Conservation (phyloP, 2,329 filamentous ascomycete genomes). For the Ophiosphaerella korrae region DNA sequence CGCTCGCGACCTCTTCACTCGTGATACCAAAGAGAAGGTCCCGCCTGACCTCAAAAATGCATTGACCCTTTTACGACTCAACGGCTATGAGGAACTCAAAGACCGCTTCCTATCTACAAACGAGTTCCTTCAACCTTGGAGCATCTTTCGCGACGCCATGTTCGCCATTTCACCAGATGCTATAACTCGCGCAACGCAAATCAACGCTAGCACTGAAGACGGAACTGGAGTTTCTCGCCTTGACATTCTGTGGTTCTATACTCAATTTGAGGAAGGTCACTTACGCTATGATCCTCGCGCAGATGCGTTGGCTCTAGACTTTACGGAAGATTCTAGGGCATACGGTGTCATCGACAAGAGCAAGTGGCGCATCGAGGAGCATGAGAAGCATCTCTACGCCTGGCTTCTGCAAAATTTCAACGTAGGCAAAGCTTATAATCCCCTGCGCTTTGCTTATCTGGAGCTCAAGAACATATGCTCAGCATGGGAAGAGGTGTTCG, state of each 20-base stretch:
- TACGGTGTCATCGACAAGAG: constrained; percentile 33
- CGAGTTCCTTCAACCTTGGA: constrained; percentile 41
- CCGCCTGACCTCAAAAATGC: constrained; percentile 25
- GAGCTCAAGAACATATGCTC: constrained; percentile 31
- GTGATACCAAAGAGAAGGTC: constrained; percentile 18
- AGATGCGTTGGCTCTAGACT: constrained; percentile 15
- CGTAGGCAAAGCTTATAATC: constrained; percentile 37
- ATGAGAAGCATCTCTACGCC: constrained; percentile 40
- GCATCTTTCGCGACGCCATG: constrained; percentile 35
- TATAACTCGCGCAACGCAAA: constrained; percentile 11
- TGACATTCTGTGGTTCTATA: constrained; percentile 42
- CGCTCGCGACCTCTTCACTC: constrained; percentile 20
- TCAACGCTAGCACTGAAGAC: constrained; percentile 1
- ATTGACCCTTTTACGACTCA: constrained; percentile 29
- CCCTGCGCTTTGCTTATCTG: constrained; percentile 35
- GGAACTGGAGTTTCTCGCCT: constrained; percentile 18
- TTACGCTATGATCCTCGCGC: constrained; percentile 33
- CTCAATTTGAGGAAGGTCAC: constrained; percentile 33
- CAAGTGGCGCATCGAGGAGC: constrained; percentile 29
- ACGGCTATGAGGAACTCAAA: constrained; percentile 29
- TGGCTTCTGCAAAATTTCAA: constrained; percentile 41
- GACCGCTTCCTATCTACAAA: constrained; percentile 32
- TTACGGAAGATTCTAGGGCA: constrained; percentile 13
- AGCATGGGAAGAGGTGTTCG: constrained; percentile 36
- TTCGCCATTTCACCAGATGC: constrained; percentile 23